A percentile compares a stretch with the other conserved stretches of the same genome.
These are phyloP conservation scores for Mycogone perniciosa DNA, from an alignment of 2,329 filamentous ascomycete species.

Conservation along the genomic window DNA sequence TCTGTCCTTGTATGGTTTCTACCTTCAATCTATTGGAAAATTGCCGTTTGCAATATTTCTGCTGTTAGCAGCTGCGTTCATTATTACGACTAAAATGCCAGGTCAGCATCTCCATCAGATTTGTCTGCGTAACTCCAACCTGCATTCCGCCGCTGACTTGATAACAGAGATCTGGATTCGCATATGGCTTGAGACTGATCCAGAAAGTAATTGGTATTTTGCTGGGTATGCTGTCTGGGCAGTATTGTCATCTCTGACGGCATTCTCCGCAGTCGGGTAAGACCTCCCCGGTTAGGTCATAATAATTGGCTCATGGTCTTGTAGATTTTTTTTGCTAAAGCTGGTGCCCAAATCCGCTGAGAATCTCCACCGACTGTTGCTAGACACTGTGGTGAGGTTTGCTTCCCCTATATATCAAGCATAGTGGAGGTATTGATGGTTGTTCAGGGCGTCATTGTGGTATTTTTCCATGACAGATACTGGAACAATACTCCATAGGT, in stretches of 20 bases:
- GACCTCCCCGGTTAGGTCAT: no score
- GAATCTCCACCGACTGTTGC: neutral
- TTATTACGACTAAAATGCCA: neutral
- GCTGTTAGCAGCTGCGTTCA: neutral
- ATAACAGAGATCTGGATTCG: neutral
- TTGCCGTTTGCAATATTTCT: neutral
- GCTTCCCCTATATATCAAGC: neutral
- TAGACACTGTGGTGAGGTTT: neutral
- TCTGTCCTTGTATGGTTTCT: neutral
- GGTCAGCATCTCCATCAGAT: neutral
- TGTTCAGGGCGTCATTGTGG: neutral
- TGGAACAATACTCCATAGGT: neutral
- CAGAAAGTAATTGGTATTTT: neutral
- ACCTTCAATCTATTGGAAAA: neutral
- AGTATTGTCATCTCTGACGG: no score
- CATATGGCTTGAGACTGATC: neutral
- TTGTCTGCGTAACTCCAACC: neutral
- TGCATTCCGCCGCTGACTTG: no score
- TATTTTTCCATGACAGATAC: neutral
- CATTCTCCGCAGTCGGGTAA: neutral
- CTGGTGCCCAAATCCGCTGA: neutral
- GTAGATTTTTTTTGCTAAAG: neutral
- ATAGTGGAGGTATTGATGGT: neutral
- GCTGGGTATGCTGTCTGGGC: neutral
- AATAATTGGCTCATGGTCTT: no score